Evolutionary conservation across 1,139 yeast species (phyloP).

Genomic region (Scheffersomyces cryptocercus): DNA sequence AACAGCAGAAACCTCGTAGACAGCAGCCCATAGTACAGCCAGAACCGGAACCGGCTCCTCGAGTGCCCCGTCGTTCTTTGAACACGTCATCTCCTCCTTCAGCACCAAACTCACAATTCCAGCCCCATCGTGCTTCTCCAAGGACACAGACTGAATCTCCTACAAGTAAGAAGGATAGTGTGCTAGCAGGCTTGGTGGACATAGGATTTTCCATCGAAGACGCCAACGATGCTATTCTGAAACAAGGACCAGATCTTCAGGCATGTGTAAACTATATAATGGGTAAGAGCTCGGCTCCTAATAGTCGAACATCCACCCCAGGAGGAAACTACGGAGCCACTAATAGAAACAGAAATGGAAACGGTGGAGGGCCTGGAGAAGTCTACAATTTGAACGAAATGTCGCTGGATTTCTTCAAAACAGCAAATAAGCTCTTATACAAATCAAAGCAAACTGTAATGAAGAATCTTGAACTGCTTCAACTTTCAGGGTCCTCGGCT

Average conservation of each 20-base stretch:
- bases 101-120: conserved; percentile 2
- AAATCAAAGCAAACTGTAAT: conserved; percentile 64
- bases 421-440: conserved; percentile 62
- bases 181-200: conserved; percentile 71
- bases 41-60: neutral
- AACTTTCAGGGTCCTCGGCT: conserved; percentile 21
- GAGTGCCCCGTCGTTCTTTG: neutral
- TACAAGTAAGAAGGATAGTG: conserved; percentile 40
- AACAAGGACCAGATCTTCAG: conserved; percentile 60
- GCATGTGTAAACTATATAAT: conserved; percentile 69
- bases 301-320: neutral
- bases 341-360: neutral
- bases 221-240: conserved; percentile 60
- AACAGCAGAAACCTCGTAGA: conserved; percentile 1
- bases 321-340: neutral
- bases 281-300: conserved; percentile 26
- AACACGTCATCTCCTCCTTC: conserved; percentile 1
- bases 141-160: neutral
- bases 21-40: neutral
- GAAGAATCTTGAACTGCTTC: conserved; percentile 65
- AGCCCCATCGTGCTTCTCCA: neutral
- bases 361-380: neutral
- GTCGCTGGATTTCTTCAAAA: conserved; percentile 61
- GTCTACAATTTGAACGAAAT: conserved; percentile 47
- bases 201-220: conserved; percentile 74